Evolutionary conservation across 345 rosid species (phyloP).

Genomic region (Eutrema japonicum): DNA sequence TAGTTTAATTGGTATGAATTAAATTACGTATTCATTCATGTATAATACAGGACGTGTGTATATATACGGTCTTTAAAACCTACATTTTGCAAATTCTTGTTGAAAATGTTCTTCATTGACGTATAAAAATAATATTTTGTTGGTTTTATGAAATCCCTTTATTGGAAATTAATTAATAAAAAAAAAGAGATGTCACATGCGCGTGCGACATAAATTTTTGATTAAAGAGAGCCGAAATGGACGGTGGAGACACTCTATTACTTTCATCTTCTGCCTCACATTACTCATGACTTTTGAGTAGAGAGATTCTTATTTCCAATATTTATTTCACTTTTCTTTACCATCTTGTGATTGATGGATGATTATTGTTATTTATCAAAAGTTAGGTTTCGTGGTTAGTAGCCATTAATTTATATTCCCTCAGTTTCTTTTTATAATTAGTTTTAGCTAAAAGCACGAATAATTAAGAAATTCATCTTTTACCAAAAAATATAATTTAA

Average conservation of each 20-base stretch:
- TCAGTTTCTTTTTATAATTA: no score
- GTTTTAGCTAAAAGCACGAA: no score
- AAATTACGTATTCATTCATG: no score
- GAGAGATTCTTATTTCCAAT: conserved; percentile 2
- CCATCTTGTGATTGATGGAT: conserved; percentile 11
- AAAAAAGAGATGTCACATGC: conserved; percentile 17
- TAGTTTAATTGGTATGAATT: no score
- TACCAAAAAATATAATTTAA: no score
- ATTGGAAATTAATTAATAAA: background rate
- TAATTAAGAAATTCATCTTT: no score
- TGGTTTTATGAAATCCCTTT: background rate
- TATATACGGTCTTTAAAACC: background rate
- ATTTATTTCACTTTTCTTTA: background rate
- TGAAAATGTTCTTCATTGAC: background rate
- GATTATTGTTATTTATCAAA: conserved; percentile 23
- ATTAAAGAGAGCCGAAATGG: conserved; percentile 29
- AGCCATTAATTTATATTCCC: conserved; percentile 24
- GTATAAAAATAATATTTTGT: background rate
- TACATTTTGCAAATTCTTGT: background rate
- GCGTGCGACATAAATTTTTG: conserved; percentile 23
- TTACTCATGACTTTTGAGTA: conserved; percentile 14
- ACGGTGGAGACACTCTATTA: conserved; percentile 26
- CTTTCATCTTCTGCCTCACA: conserved; percentile 24
- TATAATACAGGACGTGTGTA: background rate
- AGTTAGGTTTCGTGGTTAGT: conserved; percentile 37